Evolutionary conservation across 2,329 filamentous ascomycete species (phyloP), one percentile per base, ranked within the genome.

Genomic region (Neopestalotiopsis sp.): DNA sequence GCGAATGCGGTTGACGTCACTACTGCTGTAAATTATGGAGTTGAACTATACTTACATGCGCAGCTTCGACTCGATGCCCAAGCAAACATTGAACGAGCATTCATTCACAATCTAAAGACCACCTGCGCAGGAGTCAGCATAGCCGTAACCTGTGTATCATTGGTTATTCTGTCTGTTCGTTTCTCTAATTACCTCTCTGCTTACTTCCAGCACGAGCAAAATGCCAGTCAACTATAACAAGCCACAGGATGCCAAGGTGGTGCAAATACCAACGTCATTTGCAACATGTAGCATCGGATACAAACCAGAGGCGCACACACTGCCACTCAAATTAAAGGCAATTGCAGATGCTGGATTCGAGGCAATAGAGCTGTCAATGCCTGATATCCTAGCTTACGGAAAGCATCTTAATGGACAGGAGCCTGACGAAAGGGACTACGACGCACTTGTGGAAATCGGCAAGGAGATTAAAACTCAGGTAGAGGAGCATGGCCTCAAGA

Each of bases 351-450:
- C 88, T 1, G 90, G 90, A 2, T 94, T 94, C 77, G 81, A 84
- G 12, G 91, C 85, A 14, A 90, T 95, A 69, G 93, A 95, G 78
- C 86, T 95, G 7, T 90, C 90, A 0, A 93, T 94, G 81, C 90
- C 91, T 0, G 92, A 95, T 72, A 87, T 95, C 2, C 78, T 91
- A 12, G 80, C 86, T 5, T 93, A 92, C 72, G 91, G 89, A 4
- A 82, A 81, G 4, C 71, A 75, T 7, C 78, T 85, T 3, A 78
- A 88, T 4, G 81, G 84, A 40, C 80, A 84, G 17, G 78, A 87
- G 4, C 82, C 92, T 10, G 79, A 81, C 1, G 81, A 86, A 0
- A 83, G 89, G 58, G 87, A 93, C 75, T 94, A 90, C 73, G 80
- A 86, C 20, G 79, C 85, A 3, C 83, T 94, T 0, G 84, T 84